Evolutionary conservation across 2,329 filamentous ascomycete species (phyloP).

Genomic region (Sodiomyces alkalinus): DNA sequence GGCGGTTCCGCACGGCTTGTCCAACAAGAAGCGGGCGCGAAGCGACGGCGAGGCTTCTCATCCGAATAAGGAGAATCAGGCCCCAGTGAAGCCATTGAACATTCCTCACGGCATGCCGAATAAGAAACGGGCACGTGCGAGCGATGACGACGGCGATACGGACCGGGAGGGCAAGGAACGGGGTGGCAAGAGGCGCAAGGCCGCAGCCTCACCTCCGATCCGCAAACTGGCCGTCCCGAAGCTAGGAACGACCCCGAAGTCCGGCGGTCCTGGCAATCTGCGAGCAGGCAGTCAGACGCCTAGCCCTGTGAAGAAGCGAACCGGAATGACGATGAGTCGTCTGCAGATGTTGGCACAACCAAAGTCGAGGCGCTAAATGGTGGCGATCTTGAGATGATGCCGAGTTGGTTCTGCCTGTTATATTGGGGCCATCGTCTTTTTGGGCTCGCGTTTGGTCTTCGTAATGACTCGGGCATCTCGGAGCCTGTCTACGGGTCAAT

Average conservation of each 20-base stretch:
- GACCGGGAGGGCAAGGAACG: slow-evolving; percentile 40
- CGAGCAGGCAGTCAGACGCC: slow-evolving; percentile 12
- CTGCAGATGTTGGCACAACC: slow-evolving; percentile 46
- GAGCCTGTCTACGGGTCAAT: no score
- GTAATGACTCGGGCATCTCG: no score
- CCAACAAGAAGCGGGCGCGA: slow-evolving; percentile 46
- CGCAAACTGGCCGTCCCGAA: not conserved
- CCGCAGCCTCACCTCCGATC: slow-evolving; percentile 6
- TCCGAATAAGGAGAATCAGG: slow-evolving; percentile 40
- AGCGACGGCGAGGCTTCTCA: slow-evolving; percentile 10
- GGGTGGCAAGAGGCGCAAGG: slow-evolving; percentile 44
- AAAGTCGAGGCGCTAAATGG: slow-evolving; percentile 34
- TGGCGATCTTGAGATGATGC: not conserved
- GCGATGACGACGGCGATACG: slow-evolving; percentile 39
- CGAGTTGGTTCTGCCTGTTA: no score
- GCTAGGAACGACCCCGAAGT: slow-evolving; percentile 17
- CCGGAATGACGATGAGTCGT: slow-evolving; percentile 39
- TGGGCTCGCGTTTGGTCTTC: no score
- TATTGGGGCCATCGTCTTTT: no score
- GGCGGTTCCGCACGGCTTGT: slow-evolving; percentile 45
- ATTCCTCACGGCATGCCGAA: slow-evolving; percentile 48
- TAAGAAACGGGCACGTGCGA: slow-evolving; percentile 47
- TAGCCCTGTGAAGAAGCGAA: slow-evolving; percentile 37
- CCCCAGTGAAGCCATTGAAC: slow-evolving; percentile 12
- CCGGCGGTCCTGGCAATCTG: slow-evolving; percentile 18